Percentiles rank a stretch among this genome's conserved stretches.
phyloP scores from a whole-genome alignment of 495 filamentous ascomycete species.

The Hypoxylon perforatum region DNA sequence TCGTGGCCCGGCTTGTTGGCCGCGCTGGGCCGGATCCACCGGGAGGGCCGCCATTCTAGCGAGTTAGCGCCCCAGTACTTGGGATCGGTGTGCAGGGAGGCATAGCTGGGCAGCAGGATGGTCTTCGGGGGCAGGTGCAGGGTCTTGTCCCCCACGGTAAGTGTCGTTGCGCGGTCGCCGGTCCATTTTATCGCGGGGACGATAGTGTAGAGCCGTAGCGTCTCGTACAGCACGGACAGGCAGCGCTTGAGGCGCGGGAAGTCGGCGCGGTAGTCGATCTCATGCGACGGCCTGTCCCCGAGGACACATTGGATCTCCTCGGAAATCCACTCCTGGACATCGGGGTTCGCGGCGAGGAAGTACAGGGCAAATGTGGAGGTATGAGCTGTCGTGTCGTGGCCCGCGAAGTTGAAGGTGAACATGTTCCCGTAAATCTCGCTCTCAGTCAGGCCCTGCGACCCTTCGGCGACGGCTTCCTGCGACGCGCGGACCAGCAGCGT shows the following conservation, averaged over 20 bases:
- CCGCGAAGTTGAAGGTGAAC: constrained; percentile 66
- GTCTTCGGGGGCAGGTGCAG: constrained; percentile 33
- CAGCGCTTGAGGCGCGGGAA: constrained; percentile 58
- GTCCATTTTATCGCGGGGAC: constrained; percentile 57
- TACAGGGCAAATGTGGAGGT: constrained; percentile 61
- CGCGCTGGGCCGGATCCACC: constrained; percentile 39
- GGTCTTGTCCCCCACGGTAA: constrained; percentile 28
- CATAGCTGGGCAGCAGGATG: constrained; percentile 30
- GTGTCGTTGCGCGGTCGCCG: constrained; percentile 28
- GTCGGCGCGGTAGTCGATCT: constrained; percentile 54
- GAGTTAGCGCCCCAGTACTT: constrained; percentile 45
- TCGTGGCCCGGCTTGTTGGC: constrained; percentile 14
- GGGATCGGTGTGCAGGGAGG: constrained; percentile 40
- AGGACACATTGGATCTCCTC: constrained; percentile 39
- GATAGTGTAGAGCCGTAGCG: constrained; percentile 61
- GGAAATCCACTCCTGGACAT: constrained; percentile 56
- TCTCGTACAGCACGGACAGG: constrained; percentile 63
- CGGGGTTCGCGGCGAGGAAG: constrained; percentile 59
- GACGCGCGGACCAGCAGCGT: constrained; percentile 16
- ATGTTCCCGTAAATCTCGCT: constrained; percentile 62
- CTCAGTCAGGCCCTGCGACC: constrained; percentile 19
- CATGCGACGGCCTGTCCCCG: constrained; percentile 34
- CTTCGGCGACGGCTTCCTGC: constrained; percentile 38
- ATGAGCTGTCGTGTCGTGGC: constrained; percentile 66
- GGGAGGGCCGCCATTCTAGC: constrained; percentile 48